Evolutionary conservation across 371 early-diverging fungal species (phyloP).

Genomic region (Actinomortierella ambigua): DNA sequence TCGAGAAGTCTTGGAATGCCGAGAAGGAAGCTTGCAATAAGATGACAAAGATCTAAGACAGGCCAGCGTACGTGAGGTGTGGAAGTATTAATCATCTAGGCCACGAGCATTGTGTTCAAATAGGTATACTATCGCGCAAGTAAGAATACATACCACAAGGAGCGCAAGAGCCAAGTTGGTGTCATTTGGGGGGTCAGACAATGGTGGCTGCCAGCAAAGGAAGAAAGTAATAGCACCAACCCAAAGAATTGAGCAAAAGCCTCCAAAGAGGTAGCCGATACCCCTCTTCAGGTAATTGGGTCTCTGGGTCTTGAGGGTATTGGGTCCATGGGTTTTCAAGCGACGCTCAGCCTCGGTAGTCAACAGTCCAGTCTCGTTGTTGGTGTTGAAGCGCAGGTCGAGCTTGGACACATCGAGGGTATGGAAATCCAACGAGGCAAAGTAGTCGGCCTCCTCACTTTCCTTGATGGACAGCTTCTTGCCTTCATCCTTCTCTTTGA

Average conservation of each 20-base stretch:
- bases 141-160: conserved; percentile 47
- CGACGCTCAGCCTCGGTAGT: conserved; percentile 45
- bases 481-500: no score
- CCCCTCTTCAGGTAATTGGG: conserved; percentile 53
- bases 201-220: conserved; percentile 51
- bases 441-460: conserved; percentile 25
- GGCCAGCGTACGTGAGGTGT: no score
- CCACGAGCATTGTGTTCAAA: no score
- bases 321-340: conserved; percentile 52
- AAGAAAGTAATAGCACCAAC: conserved; percentile 49
- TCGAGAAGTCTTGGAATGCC: conserved; percentile 81
- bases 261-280: conserved; percentile 52
- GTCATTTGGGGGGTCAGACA: conserved; percentile 43
- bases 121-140: no score
- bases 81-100: no score
- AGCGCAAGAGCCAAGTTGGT: conserved; percentile 55
- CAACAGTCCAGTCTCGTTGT: conserved; percentile 50
- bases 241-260: conserved; percentile 57
- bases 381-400: conserved; percentile 53
- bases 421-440: conserved; percentile 46
- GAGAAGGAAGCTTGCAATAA: conserved; percentile 67
- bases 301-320: conserved; percentile 52
- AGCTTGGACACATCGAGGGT: conserved; percentile 47
- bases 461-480: conserved; percentile 10
- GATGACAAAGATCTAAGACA: conserved; percentile 64